Percentiles rank a stretch among this genome's conserved stretches.
phyloP scores from a whole-genome alignment of 371 early-diverging fungal species.

The Mucor piriformis region DNA sequence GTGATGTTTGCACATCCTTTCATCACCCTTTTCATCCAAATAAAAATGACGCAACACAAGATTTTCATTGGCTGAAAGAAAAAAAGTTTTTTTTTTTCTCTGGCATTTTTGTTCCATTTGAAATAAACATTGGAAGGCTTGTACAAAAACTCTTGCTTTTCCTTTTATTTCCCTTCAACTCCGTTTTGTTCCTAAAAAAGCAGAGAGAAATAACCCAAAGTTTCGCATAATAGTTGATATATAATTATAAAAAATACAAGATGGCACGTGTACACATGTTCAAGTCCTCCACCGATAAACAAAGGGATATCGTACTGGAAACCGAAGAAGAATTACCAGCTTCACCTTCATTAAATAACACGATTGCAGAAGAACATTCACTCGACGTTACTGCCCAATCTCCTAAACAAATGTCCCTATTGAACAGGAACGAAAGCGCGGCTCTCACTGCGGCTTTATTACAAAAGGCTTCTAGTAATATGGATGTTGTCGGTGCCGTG shows the following conservation, averaged over 20 bases:
- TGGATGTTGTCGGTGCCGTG: slow-evolving; percentile 39
- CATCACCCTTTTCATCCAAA: neutral
- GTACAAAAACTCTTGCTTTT: slow-evolving; percentile 16
- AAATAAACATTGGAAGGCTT: slow-evolving; percentile 8
- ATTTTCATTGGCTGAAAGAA: slow-evolving; percentile 1
- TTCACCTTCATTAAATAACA: slow-evolving; percentile 3
- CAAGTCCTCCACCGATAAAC: slow-evolving; percentile 18
- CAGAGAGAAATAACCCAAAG: neutral
- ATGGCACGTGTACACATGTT: slow-evolving; percentile 34
- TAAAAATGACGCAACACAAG: neutral
- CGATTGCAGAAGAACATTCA: neutral
- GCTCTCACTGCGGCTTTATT: slow-evolving; percentile 33
- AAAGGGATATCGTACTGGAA: neutral
- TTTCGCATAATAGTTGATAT: slow-evolving; percentile 9
- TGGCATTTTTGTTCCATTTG: neutral
- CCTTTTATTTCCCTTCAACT: slow-evolving; percentile 10
- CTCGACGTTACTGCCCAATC: slow-evolving; percentile 6
- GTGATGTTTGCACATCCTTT: neutral
- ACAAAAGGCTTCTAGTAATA: slow-evolving; percentile 25
- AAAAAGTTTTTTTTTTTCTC: neutral
- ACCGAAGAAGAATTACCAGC: slow-evolving; percentile 11
- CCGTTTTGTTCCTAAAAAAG: slow-evolving; percentile 13
- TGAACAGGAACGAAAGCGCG: slow-evolving; percentile 16
- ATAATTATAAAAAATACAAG: neutral
- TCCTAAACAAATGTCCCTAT: slow-evolving; percentile 2